Percentiles rank a stretch among this genome's conserved stretches.
Conservation (phyloP, 768 basidiomycete genomes). For the Podaxis rugospora region DNA sequence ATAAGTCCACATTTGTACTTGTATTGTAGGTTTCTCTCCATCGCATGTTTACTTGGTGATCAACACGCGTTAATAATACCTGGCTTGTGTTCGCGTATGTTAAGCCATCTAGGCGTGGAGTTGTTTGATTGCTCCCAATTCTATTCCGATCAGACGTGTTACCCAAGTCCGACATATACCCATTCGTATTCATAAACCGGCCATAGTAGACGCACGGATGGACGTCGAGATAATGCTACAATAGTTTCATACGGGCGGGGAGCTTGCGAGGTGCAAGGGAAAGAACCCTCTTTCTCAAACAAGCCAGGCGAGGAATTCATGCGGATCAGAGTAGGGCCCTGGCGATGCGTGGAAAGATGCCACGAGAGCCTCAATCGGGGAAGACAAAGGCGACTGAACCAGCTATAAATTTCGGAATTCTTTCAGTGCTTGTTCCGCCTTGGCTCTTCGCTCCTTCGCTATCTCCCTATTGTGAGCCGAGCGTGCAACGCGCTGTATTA, state of each 20-base stretch:
- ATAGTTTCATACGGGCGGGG: neutral
- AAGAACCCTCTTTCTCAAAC: neutral
- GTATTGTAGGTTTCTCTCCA: neutral
- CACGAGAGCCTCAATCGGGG: slow-evolving; percentile 1
- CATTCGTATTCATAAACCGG: neutral
- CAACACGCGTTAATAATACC: neutral
- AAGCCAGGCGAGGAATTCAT: neutral
- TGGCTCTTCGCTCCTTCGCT: slow-evolving; percentile 53
- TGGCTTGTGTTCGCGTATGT: neutral
- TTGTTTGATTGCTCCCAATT: neutral
- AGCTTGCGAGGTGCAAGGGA: neutral
- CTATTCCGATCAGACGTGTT: neutral
- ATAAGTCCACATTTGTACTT: neutral
- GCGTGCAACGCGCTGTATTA: slow-evolving; percentile 50
- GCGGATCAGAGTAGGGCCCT: neutral
- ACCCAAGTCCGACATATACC: slow-evolving; percentile 5
- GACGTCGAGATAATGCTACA: slow-evolving; percentile 20
- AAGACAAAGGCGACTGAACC: slow-evolving; percentile 25
- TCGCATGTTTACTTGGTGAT: neutral
- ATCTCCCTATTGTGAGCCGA: slow-evolving; percentile 54
- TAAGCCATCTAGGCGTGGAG: neutral
- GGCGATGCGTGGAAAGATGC: neutral
- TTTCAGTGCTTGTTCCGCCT: slow-evolving; percentile 55
- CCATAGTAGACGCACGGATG: neutral
- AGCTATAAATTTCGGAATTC: slow-evolving; percentile 50